Evolutionary conservation across 371 early-diverging fungal genomes (phyloP).

Genomic region (Zychaea mexicana): DNA sequence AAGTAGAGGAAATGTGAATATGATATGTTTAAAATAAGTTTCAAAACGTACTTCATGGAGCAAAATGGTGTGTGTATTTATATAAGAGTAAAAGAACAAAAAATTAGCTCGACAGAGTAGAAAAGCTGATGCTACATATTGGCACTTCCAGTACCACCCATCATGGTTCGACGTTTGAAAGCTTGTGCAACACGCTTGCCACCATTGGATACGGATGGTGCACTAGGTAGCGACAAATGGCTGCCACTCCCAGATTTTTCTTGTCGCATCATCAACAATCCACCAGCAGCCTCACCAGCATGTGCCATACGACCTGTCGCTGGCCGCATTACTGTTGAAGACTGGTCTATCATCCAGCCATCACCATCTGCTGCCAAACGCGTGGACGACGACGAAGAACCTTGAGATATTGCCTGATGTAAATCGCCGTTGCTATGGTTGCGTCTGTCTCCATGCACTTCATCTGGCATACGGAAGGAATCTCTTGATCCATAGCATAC

Average conservation of each 20-base stretch:
- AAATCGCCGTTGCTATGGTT: constrained; percentile 3
- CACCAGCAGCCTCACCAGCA: constrained; percentile 51
- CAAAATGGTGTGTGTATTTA: too few relatives aligned
- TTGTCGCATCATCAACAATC: constrained; percentile 47
- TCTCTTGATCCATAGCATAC: constrained; percentile 43
- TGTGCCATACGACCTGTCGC: constrained; percentile 21
- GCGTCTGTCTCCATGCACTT: constrained; percentile 18
- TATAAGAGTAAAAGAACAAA: background rate
- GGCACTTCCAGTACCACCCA: background rate
- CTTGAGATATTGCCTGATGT: background rate
- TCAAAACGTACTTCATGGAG: too few relatives aligned
- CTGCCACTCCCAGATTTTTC: constrained; percentile 2
- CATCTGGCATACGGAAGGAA: constrained; percentile 28
- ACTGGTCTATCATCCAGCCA: background rate
- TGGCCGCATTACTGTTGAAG: background rate
- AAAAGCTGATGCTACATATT: background rate
- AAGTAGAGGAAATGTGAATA: too few relatives aligned
- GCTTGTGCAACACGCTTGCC: constrained; percentile 17
- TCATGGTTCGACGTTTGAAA: constrained; percentile 14
- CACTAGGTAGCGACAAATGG: background rate
- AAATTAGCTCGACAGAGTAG: background rate
- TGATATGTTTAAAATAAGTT: too few relatives aligned
- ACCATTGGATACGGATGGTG: background rate
- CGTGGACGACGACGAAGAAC: background rate
- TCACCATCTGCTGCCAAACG: background rate